Evolutionary conservation across 306 rosid genomes (phyloP), one percentile per base, ranked within the genome.

Genomic region (Gynostemma pentaphyllum): DNA sequence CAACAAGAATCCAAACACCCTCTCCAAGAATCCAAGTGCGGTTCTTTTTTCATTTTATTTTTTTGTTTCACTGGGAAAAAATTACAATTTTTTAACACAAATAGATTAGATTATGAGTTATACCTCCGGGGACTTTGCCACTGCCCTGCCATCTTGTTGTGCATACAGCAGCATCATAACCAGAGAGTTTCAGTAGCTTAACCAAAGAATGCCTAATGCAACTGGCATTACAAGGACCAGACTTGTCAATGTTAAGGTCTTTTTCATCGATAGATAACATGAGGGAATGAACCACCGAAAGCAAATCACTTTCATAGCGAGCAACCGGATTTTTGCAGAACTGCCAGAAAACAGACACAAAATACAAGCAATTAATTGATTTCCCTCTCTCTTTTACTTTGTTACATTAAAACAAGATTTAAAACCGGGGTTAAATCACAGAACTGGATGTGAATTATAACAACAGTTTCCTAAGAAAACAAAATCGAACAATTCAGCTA

Each of bases 71-170:
- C 19, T 28, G 36, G 45, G n/a, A n/a, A 34, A 56, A 34, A 56
- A 16, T 56, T 45, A 30, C 29, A 9, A 34, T 34, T 14, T 5
- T 34, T 9, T 7, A 37, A 57, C 34, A 29, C 37, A 59, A 59
- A 59, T 37, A 12, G 2, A 13, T 39, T 10, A 21, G 65, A 32
- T 11, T 21, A 28, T 5, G 47, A 37, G 4, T 18, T 10, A 79
- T 88, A 92, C 99, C 96, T 78, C 99, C 96, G 10, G 99, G 99
- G 61, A 92, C 96, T 75, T 81, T 92, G 76, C 96, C 86, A 68
- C 77, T 78, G 52, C 82, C 90, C 75, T 82, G 99, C 99, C 99
- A 92, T 77, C 81, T 80, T 50, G 96, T 79, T 29, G 82, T 45
- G 72, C 99, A 92, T 27, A 92, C 87, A 71, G 88, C 87, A 21